Percentiles rank a stretch among this genome's conserved stretches.
phyloP scores from a whole-genome alignment of 495 filamentous ascomycete species.

The Cudoniella acicularis region DNA sequence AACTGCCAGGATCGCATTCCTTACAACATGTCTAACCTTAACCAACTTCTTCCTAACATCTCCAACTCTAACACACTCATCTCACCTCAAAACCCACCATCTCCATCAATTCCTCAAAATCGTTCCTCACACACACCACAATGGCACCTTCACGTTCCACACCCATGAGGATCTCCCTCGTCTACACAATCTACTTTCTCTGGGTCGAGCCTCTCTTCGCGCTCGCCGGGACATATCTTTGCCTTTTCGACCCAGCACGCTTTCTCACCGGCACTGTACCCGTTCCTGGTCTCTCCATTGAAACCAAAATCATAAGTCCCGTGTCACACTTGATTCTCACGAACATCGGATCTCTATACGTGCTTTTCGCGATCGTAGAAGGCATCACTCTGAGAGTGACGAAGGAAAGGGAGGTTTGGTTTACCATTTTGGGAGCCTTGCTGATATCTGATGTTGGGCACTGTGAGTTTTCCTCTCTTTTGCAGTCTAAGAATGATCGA shows the following conservation, averaged over 20 bases:
- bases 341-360: slow-evolving; percentile 20
- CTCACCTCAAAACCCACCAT: too few relatives aligned
- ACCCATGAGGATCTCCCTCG: not conserved
- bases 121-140: too few relatives aligned
- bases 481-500: not conserved
- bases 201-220: slow-evolving; percentile 17
- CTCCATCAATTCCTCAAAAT: too few relatives aligned
- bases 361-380: slow-evolving; percentile 16
- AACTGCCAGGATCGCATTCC: too few relatives aligned
- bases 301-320: slow-evolving; percentile 5
- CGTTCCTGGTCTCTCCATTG: not conserved
- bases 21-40: too few relatives aligned
- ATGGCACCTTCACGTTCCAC: not conserved
- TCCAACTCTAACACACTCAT: too few relatives aligned
- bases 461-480: slow-evolving; percentile 1
- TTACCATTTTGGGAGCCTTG: slow-evolving; percentile 4
- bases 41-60: too few relatives aligned
- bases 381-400: slow-evolving; percentile 15
- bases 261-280: slow-evolving; percentile 10
- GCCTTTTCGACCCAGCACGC: slow-evolving; percentile 5
- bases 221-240: slow-evolving; percentile 13
- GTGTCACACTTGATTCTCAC: slow-evolving; percentile 10
- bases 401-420: slow-evolving; percentile 17
- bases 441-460: slow-evolving; percentile 15
- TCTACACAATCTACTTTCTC: not conserved